Conservation (phyloP, 2,329 filamentous ascomycete species). For the Pyrenophora teres region DNA sequence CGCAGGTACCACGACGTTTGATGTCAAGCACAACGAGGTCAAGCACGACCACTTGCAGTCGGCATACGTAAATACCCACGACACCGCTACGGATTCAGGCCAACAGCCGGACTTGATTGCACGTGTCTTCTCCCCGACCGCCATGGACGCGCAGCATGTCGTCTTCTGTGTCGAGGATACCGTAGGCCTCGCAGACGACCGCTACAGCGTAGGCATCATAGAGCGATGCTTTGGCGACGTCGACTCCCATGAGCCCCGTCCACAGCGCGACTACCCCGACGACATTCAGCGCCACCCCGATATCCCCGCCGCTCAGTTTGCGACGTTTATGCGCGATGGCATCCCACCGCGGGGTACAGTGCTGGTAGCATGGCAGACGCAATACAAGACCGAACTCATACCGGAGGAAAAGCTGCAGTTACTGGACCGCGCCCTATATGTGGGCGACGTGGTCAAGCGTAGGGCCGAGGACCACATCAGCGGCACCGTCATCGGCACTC, state of each 20-base stretch:
- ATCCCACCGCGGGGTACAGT: constrained; percentile 59
- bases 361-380: constrained; percentile 55
- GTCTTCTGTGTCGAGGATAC: constrained; percentile 51
- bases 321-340: constrained; percentile 49
- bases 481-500: constrained; percentile 59
- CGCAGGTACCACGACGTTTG: no score
- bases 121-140: constrained; percentile 17
- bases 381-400: constrained; percentile 49
- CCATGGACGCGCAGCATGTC: constrained; percentile 21
- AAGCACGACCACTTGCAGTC: no score
- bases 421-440: constrained; percentile 58
- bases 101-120: neutral
- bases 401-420: constrained; percentile 53
- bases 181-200: constrained; percentile 47
- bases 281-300: constrained; percentile 45
- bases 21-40: no score
- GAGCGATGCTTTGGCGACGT: constrained; percentile 51
- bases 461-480: constrained; percentile 55
- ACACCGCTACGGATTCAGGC: no score
- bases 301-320: constrained; percentile 41
- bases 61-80: no score
- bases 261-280: constrained; percentile 46
- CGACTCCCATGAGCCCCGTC: constrained; percentile 53
- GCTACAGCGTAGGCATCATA: constrained; percentile 51
- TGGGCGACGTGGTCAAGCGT: constrained; percentile 62